Base-by-base conservation (phyloP, 768 basidiomycete species). In the Mycena olivaceomarginata region DNA sequence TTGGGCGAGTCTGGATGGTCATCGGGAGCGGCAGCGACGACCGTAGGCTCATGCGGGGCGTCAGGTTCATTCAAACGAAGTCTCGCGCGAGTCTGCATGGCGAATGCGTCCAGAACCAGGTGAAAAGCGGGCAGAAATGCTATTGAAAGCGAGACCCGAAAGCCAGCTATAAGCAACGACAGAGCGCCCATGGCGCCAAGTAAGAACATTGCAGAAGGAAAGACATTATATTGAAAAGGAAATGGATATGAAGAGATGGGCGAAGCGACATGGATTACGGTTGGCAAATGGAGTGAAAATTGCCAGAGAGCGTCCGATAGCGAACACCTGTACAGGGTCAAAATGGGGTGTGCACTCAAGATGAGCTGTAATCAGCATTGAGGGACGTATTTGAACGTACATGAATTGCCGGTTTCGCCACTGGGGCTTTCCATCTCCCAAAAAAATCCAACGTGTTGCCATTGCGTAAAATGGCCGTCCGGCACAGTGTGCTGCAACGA, bases 71-170 rank as follows among this genome's bases (percentile, higher is more conserved):
- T 25, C 65, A 66, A 66, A n/a, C 65, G 25, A 48, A 51, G n/a
- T 46, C 65, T 66, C 22, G 45, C 22, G 65, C 65, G 65, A 66
- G 65, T 66, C 22, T 25, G n/a, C 65, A 65, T 65, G 43, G 31
- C 31, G 25, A 57, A 31, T 57, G 25, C 5, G n/a, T 57, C 22
- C 20, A 22, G 56, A 48, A 15, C 46, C 46, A 48, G 46, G 56
- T 31, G 56, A 22, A 57, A 31, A 57, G n/a, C 22, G 56, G 56
- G 56, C 56, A 16, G 56, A 57, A 57, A 22, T 22, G n/a, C 56
- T 6, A 57, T n/a, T n/a, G 25, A 57, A 18, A 60, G 59, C 37
- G 37, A 16, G 31, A 37, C 13, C 59, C 59, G 59, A 12, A 45
- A n/a, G 25, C 31, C 67, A 20, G 67, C 16, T 69, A 69, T 69